Evolutionary conservation across 2,329 filamentous ascomycete species (phyloP), one percentile per base, ranked within the genome.

Genomic region (Trichoderma arundinaceum): DNA sequence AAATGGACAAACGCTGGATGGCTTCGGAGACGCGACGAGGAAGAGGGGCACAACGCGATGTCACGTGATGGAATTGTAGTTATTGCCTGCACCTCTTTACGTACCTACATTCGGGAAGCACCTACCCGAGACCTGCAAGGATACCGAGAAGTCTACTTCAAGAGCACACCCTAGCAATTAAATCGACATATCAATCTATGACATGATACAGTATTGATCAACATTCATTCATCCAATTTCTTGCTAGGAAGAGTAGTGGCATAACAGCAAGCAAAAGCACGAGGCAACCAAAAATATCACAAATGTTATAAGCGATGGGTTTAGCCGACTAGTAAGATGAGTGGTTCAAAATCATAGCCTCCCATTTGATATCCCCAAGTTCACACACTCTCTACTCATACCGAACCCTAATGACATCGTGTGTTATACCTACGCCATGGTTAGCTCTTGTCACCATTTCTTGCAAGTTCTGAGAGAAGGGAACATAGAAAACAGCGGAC

Each of bases 371-470:
- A 53, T 4, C 5, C 28, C 4, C 22, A 1, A 12, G 12, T 10
- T n/a, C 7, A 3, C 15, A 41, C 13, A 58, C 1, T 5, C 38
- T 2, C 28, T 70, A 66, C 35, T 78, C 76, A 60, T 78, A 78
- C 12, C 72, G 70, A 10, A 78, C 73, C 33, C 71, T 78, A 48
- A 78, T 74, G 52, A 74, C 74, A 60, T 78, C 77, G 63, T 78
- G 77, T 38, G 74, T 77, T 17, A 78, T 69, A 12, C 77, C 77
- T 78, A n/a, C 35, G 8, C 53, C 12, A 32, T 49, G 6, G 48
- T 62, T 22, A 54, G 43, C 57, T 39, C 13, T 44, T 33, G 10
- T 4, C 41, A 13, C 48, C 15, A 52, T 19, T 33, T 32, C 32
- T 13, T n/a, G 8, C 6, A 9, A 32, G 7, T 51, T 6, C 28